phyloP scores from a whole-genome alignment of 2,329 filamentous ascomycete genomes.

The Apiospora koreana region DNA sequence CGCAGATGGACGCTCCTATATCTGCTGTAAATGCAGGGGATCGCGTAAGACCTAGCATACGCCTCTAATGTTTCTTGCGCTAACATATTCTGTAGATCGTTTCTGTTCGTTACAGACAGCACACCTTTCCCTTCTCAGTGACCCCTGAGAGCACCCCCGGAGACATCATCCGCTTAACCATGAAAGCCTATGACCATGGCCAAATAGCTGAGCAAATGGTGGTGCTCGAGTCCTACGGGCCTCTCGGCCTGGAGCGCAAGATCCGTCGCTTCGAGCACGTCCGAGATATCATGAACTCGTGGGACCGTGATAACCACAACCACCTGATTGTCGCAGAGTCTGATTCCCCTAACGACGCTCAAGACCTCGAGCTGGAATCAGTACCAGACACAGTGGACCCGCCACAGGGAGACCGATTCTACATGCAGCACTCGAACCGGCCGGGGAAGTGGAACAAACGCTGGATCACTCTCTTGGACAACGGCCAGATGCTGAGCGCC shows the following conservation, averaged over 20 bases:
- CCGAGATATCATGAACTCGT: conserved; percentile 87
- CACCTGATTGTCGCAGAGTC: conserved; percentile 67
- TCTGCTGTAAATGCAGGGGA: conserved; percentile 81
- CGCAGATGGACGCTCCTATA: conserved; percentile 70
- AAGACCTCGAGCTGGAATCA: conserved; percentile 64
- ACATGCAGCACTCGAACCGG: conserved; percentile 78
- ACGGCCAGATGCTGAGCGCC: conserved; percentile 71
- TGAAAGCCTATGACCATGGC: conserved; percentile 27
- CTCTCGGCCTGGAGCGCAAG: conserved; percentile 78
- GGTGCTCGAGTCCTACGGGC: conserved; percentile 75
- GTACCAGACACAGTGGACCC: conserved; percentile 60
- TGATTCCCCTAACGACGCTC: conserved; percentile 53
- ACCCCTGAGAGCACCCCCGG: conserved; percentile 71
- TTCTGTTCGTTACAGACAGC: conserved; percentile 70
- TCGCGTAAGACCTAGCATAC: conserved; percentile 56
- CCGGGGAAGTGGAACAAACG: conserved; percentile 89
- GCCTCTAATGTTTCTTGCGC: conserved; percentile 24
- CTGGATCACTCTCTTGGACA: conserved; percentile 70
- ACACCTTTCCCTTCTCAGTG: conserved; percentile 70
- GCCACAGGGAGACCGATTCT: conserved; percentile 67
- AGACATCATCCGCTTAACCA: conserved; percentile 71
- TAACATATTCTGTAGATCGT: conserved; percentile 54
- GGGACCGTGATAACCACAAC: conserved; percentile 82
- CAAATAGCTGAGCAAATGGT: conserved; percentile 42
- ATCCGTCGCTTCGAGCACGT: conserved; percentile 85